These are phyloP conservation scores for Alternaria angustiovoidea DNA, from an alignment of 2,329 filamentous ascomycete genomes.

Conservation along the genomic window DNA sequence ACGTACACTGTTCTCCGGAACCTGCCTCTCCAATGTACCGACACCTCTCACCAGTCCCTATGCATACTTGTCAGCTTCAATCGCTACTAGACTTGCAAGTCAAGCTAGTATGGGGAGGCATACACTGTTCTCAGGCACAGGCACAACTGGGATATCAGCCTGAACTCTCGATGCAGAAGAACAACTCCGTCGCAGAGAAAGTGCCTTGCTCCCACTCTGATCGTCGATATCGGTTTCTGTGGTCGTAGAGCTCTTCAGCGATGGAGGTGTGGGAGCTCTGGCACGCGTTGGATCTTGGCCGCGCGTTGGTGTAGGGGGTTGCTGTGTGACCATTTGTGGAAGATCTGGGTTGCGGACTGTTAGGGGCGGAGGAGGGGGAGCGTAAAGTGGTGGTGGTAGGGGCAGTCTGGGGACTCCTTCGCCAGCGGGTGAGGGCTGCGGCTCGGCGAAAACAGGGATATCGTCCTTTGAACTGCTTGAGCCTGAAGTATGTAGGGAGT, in stretches of 20 bases:
- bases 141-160: neutral
- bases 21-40: neutral
- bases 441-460: too few species aligned
- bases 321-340: neutral
- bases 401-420: neutral
- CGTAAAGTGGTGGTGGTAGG: too few species aligned
- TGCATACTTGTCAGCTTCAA: neutral
- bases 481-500: neutral
- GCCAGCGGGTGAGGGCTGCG: too few species aligned
- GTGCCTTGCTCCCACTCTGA: neutral
- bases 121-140: neutral
- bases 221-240: neutral
- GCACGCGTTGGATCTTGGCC: neutral
- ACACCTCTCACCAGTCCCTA: neutral
- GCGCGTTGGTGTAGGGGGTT: neutral
- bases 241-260: neutral
- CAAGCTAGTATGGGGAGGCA: neutral
- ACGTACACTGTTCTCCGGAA: neutral
- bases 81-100: neutral
- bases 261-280: neutral
- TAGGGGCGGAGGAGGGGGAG: neutral
- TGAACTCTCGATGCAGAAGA: neutral
- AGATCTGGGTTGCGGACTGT: neutral
- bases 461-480: too few species aligned
- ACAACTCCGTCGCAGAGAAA: neutral